Evolutionary conservation across 2,329 filamentous ascomycete genomes (phyloP).

Genomic region (Pseudogymnoascus sp.): DNA sequence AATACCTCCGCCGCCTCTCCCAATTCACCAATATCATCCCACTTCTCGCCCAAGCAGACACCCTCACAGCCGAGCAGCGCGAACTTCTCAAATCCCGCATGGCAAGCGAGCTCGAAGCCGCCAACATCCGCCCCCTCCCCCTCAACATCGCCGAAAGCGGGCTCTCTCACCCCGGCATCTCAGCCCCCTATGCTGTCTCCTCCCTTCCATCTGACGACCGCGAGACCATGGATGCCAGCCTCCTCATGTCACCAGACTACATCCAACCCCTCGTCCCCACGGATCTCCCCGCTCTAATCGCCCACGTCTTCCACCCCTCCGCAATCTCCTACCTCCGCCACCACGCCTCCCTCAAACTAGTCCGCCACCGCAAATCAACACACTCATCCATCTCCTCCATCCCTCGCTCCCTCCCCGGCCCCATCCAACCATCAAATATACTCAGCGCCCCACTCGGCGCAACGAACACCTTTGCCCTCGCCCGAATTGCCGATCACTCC

Average conservation of each 20-base stretch:
- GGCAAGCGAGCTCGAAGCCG: slow-evolving; percentile 43
- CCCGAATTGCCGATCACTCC: slow-evolving; percentile 50
- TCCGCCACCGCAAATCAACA: slow-evolving; percentile 52
- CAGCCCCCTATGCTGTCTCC: slow-evolving; percentile 63
- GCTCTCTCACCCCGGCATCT: slow-evolving; percentile 21
- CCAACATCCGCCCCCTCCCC: slow-evolving; percentile 55
- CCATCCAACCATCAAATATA: slow-evolving; percentile 26
- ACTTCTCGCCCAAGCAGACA: slow-evolving; percentile 69
- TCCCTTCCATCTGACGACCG: slow-evolving; percentile 61
- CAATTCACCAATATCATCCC: slow-evolving; percentile 77
- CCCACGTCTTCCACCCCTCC: slow-evolving; percentile 66
- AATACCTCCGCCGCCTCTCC: slow-evolving; percentile 61
- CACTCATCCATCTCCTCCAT: not conserved
- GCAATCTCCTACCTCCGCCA: slow-evolving; percentile 77
- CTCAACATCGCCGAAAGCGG: slow-evolving; percentile 40
- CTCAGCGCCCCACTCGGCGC: slow-evolving; percentile 20
- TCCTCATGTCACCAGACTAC: slow-evolving; percentile 89
- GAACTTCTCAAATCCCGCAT: slow-evolving; percentile 51
- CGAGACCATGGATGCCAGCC: slow-evolving; percentile 83
- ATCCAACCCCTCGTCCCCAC: slow-evolving; percentile 69
- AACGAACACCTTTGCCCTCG: slow-evolving; percentile 47
- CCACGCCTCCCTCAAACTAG: slow-evolving; percentile 70
- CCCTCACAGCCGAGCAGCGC: slow-evolving; percentile 49
- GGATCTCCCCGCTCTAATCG: slow-evolving; percentile 62
- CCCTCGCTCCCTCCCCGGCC: slow-evolving; percentile 24